These are phyloP conservation scores for Turritis glabra DNA, from an alignment of 345 rosid species.

Conservation along the genomic window DNA sequence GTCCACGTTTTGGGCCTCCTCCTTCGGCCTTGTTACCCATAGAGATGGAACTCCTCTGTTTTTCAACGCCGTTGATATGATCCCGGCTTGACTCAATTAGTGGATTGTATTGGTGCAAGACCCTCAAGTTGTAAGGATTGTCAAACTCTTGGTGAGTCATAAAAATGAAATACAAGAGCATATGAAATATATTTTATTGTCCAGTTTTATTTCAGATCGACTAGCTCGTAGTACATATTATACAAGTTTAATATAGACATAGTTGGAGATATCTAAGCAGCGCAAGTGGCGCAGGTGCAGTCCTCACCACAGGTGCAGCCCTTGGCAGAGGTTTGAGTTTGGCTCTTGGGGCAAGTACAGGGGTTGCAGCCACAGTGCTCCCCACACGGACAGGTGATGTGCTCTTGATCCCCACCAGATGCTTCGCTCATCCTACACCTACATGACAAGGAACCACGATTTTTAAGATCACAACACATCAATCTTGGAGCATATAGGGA, in stretches of 20 bases:
- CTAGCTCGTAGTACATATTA: slow-evolving; percentile 20
- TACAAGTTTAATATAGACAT: slow-evolving; percentile 22
- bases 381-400: slow-evolving; percentile 52
- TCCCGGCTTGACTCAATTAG: slow-evolving; percentile 32
- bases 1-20: neutral
- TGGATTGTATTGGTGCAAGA: neutral
- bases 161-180: neutral
- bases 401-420: slow-evolving; percentile 37
- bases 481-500: neutral
- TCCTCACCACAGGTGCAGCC: slow-evolving; percentile 36
- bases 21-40: slow-evolving; percentile 52
- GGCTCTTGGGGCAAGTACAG: slow-evolving; percentile 45
- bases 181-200: neutral
- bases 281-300: slow-evolving; percentile 29
- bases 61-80: slow-evolving; percentile 45
- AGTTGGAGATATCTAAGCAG: slow-evolving; percentile 13
- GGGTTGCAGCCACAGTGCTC: slow-evolving; percentile 71
- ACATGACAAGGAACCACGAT: neutral
- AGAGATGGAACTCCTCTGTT: slow-evolving; percentile 44
- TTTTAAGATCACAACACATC: neutral
- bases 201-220: slow-evolving; percentile 14
- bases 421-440: slow-evolving; percentile 43
- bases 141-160: neutral
- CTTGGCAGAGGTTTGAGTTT: slow-evolving; percentile 16
- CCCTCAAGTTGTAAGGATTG: neutral